Conservation (phyloP, 2,329 filamentous ascomycete genomes). For the Achaetomium macrosporum region DNA sequence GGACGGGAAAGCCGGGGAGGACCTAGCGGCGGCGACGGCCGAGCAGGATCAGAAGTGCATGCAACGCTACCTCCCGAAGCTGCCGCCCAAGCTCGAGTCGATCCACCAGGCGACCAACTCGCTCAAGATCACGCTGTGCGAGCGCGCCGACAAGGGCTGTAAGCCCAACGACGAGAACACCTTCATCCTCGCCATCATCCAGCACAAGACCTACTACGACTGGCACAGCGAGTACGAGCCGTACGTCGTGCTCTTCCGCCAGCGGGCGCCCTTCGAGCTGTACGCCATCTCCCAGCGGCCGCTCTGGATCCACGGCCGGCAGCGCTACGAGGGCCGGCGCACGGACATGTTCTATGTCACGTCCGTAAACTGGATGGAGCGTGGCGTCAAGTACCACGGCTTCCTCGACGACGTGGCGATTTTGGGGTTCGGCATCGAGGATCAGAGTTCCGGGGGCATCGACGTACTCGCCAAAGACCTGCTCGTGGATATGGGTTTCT, state of each 20-base stretch:
- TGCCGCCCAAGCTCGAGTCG: slow-evolving; percentile 35
- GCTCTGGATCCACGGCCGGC: slow-evolving; percentile 50
- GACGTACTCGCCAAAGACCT: slow-evolving; percentile 47
- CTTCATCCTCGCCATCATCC: slow-evolving; percentile 49
- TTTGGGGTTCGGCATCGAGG: slow-evolving; percentile 52
- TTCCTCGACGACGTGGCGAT: slow-evolving; percentile 52
- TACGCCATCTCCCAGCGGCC: slow-evolving; percentile 45
- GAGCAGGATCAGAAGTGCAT: slow-evolving; percentile 42
- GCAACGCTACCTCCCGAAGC: slow-evolving; percentile 38
- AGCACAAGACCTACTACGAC: slow-evolving; percentile 46
- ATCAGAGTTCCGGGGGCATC: slow-evolving; percentile 42
- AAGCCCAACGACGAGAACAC: slow-evolving; percentile 41
- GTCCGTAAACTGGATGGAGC: slow-evolving; percentile 48
- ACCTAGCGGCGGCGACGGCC: slow-evolving; percentile 38
- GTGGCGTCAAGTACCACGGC: slow-evolving; percentile 46
- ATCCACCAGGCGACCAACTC: slow-evolving; percentile 58
- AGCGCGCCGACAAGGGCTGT: slow-evolving; percentile 41
- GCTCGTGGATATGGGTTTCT: slow-evolving; percentile 37
- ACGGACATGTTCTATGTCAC: slow-evolving; percentile 55
- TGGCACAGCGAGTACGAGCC: slow-evolving; percentile 51
- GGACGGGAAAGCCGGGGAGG: slow-evolving; percentile 42
- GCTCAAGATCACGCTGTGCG: slow-evolving; percentile 49
- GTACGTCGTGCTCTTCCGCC: slow-evolving; percentile 47
- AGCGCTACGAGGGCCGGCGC: slow-evolving; percentile 28
- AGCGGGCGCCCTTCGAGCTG: slow-evolving; percentile 43